These are phyloP conservation scores for Globisporangium spinosum DNA, from an alignment of 352 stramenopile species.

Conservation along the genomic window DNA sequence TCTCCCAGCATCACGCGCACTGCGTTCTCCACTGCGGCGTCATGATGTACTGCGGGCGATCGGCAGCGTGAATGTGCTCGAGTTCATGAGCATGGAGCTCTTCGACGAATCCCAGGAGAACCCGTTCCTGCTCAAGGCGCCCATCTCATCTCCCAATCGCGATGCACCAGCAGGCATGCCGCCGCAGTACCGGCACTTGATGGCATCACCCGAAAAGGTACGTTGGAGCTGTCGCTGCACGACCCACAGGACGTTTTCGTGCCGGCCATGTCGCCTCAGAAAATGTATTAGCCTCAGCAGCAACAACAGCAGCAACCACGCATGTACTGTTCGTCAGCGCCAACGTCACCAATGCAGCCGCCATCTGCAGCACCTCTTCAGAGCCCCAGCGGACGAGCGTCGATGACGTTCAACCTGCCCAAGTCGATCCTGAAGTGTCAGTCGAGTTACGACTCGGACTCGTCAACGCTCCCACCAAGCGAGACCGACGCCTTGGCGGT, in stretches of 20 bases:
- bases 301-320: not conserved
- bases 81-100: constrained; percentile 65
- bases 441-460: constrained; percentile 36
- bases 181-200: not conserved
- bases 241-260: constrained; percentile 19
- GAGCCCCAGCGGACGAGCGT: constrained; percentile 12
- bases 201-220: not conserved
- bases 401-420: constrained; percentile 37
- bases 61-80: constrained; percentile 61
- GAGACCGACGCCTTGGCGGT: constrained; percentile 14
- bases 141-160: constrained; percentile 7
- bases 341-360: not conserved
- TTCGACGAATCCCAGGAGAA: constrained; percentile 77
- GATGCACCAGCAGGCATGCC: constrained; percentile 12
- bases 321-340: not conserved
- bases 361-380: not conserved
- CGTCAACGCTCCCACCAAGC: constrained; percentile 32
- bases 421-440: constrained; percentile 47
- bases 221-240: constrained; percentile 35
- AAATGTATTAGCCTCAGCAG: not conserved
- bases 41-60: constrained; percentile 57
- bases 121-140: constrained; percentile 45
- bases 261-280: not conserved
- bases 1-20: not conserved
- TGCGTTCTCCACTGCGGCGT: not conserved